Evolutionary conservation across 2,329 filamentous ascomycete species (phyloP).

Genomic region (Colletotrichum chrysophilum): DNA sequence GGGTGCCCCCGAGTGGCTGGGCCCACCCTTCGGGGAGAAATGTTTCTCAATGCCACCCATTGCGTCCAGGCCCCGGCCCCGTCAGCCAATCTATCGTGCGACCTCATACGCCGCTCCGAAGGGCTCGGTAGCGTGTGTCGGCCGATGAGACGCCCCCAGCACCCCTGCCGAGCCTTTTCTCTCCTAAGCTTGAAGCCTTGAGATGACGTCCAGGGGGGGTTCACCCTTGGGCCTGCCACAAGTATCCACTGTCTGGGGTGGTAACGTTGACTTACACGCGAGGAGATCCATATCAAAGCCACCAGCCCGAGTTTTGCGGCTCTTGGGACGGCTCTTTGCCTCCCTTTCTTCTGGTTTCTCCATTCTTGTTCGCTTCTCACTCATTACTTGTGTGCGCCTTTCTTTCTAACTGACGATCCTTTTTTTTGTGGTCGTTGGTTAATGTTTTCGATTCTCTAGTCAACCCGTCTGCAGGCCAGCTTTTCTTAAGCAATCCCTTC

Average conservation of each 20-base stretch:
- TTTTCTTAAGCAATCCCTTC: slow-evolving; percentile 3
- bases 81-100: neutral
- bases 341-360: slow-evolving; percentile 1
- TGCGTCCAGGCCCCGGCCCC: neutral
- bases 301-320: neutral
- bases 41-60: neutral
- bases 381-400: slow-evolving; percentile 13
- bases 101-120: neutral
- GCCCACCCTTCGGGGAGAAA: neutral
- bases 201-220: neutral
- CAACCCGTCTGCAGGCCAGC: slow-evolving; percentile 15
- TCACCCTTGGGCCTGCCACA: neutral
- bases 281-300: slow-evolving; percentile 9
- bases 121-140: slow-evolving; percentile 5
- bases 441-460: neutral
- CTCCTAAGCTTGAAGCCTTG: neutral
- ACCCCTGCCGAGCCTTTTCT: slow-evolving; percentile 8
- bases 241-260: neutral
- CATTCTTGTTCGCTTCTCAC: slow-evolving; percentile 12
- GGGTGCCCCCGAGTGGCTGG: neutral
- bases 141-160: slow-evolving; percentile 11
- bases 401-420: slow-evolving; percentile 12
- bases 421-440: neutral
- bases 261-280: slow-evolving; percentile 11
- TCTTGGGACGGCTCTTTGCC: neutral